Evolutionary conservation across 441 rosid species (phyloP).

Genomic region (Jatropha podagrica): DNA sequence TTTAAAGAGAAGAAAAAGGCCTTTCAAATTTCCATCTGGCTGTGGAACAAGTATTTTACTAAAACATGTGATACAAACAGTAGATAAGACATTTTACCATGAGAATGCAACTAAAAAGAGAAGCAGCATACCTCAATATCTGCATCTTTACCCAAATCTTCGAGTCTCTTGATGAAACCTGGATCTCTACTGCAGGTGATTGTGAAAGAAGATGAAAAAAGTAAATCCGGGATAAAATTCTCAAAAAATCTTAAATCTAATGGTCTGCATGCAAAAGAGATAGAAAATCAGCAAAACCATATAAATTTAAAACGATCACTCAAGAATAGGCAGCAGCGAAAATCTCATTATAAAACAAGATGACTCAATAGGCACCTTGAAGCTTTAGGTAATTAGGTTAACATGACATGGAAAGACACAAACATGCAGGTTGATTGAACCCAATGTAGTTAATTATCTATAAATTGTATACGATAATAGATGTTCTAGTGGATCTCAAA

Average conservation of each 20-base stretch:
- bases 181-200: slow-evolving; percentile 78
- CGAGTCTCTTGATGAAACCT: slow-evolving; percentile 57
- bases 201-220: slow-evolving; percentile 16
- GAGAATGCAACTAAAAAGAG: slow-evolving; percentile 6
- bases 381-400: neutral
- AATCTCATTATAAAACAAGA: neutral
- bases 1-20: neutral
- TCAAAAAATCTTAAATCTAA: slow-evolving; percentile 1
- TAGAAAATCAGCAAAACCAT: neutral
- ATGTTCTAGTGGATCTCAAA: neutral
- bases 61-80: neutral
- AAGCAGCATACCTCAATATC: slow-evolving; percentile 51
- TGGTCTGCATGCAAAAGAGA: neutral
- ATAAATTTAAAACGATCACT: neutral
- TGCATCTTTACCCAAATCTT: slow-evolving; percentile 42
- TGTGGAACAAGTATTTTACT: neutral
- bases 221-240: neutral
- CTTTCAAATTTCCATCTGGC: neutral
- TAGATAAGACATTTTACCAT: neutral
- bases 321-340: neutral
- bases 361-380: neutral
- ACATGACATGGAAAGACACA: neutral
- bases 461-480: neutral
- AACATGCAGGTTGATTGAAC: neutral
- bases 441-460: neutral